A percentile compares a stretch with the other conserved stretches of the same genome.
These are phyloP conservation scores for Obba rivulosa DNA, from an alignment of 768 basidiomycete genomes.

Conservation along the genomic window DNA sequence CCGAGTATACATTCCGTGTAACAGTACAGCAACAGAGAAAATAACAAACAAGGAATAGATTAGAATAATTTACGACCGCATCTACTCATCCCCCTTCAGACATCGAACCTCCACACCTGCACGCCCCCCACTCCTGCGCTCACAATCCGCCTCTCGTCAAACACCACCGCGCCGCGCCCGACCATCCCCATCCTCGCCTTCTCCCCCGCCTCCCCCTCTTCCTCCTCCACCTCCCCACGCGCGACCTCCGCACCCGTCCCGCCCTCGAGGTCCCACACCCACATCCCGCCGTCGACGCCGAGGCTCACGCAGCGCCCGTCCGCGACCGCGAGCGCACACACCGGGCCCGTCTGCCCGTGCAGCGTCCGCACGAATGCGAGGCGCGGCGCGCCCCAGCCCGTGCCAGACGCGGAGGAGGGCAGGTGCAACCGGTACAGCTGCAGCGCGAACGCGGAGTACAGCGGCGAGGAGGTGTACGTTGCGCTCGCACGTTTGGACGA, in stretches of 20 bases:
- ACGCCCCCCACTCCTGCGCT: conserved; percentile 35
- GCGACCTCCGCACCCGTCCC: conserved; percentile 29
- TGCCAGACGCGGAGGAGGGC: conserved; percentile 45
- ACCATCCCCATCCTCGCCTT: conserved; percentile 16
- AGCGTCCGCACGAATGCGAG: conserved; percentile 68
- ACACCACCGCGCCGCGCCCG: conserved; percentile 46
- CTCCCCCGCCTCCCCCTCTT: conserved; percentile 35
- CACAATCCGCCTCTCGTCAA: conserved; percentile 73
- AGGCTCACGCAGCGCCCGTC: conserved; percentile 82
- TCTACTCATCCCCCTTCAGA: conserved; percentile 30
- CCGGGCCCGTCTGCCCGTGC: conserved; percentile 62
- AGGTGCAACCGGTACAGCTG: conserved; percentile 73
- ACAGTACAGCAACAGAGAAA: not conserved
- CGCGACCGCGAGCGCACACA: conserved; percentile 64
- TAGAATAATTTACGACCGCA: not conserved
- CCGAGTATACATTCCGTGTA: not conserved
- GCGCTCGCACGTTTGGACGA: not conserved
- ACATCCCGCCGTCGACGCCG: conserved; percentile 64
- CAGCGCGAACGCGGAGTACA: conserved; percentile 47
- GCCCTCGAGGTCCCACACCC: conserved; percentile 84
- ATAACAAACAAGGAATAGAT: not conserved
- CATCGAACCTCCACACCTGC: conserved; percentile 52
- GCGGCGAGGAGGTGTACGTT: conserved; percentile 27
- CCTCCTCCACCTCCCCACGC: conserved; percentile 1
- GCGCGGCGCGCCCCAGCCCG: conserved; percentile 43